Evolutionary conservation across 257 asterid genomes (phyloP).

Genomic region (Fraxinus americana): DNA sequence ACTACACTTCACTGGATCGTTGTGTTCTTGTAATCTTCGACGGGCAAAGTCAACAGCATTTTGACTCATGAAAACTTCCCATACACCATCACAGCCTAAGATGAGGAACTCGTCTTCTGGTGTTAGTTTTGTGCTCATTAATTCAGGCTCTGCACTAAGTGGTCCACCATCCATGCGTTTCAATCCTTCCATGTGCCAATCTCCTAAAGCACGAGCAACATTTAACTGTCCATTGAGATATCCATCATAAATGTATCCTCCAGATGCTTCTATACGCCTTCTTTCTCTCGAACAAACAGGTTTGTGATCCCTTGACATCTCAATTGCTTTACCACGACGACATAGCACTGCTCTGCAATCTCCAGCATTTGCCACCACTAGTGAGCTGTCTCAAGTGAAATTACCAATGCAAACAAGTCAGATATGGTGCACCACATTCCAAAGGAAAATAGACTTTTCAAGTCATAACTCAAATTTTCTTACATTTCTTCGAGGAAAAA

Average conservation of each 20-base stretch:
- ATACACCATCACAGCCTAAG: constrained; percentile 90
- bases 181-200: constrained; percentile 96
- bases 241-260: constrained; percentile 84
- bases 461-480: neutral
- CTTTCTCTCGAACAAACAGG: constrained; percentile 64
- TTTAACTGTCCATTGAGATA: constrained; percentile 92
- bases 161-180: constrained; percentile 76
- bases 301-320: constrained; percentile 96
- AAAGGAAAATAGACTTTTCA: neutral
- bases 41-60: constrained; percentile 98
- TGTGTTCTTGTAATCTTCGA: constrained; percentile 85
- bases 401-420: neutral
- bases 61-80: constrained; percentile 96
- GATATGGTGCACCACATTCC: neutral
- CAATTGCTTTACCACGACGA: constrained; percentile 90
- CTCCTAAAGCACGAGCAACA: constrained; percentile 94
- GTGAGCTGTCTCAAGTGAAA: constrained; percentile 47
- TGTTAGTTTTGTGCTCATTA: constrained; percentile 70
- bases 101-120: constrained; percentile 90
- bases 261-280: constrained; percentile 86
- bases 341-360: constrained; percentile 97
- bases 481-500: neutral
- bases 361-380: constrained; percentile 97
- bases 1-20: constrained; percentile 75
- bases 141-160: constrained; percentile 91